Evolutionary conservation across 2,329 filamentous ascomycete species (phyloP).

Genomic region (Botryotinia calthae): DNA sequence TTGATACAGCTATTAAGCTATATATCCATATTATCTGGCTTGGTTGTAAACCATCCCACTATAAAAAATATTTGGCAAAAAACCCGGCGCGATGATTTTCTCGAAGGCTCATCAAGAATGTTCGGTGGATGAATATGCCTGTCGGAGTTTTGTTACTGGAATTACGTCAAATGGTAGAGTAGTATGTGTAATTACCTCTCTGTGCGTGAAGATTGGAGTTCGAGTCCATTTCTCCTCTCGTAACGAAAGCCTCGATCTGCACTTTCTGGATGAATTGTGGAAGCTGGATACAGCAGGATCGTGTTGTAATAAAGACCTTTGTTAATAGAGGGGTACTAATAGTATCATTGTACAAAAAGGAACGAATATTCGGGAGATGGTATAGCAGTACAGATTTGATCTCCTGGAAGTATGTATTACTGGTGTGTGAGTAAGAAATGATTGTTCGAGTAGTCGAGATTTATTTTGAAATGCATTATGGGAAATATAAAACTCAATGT

Average conservation of each 20-base stretch:
- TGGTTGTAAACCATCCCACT: neutral
- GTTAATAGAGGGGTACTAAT: neutral
- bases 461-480: neutral
- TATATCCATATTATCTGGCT: neutral
- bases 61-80: neutral
- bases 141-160: neutral
- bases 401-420: neutral
- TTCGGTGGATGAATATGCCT: neutral
- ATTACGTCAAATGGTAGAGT: neutral
- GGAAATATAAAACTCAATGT: no score
- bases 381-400: neutral
- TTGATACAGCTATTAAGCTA: neutral
- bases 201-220: neutral
- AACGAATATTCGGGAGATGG: neutral
- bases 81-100: neutral
- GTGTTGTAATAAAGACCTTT: neutral
- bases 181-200: neutral
- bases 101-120: neutral
- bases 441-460: neutral
- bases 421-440: neutral
- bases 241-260: fast-evolving
- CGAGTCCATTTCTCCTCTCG: neutral
- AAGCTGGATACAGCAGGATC: neutral
- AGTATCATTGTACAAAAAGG: neutral
- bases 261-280: neutral